Evolutionary conservation across 2,329 filamentous ascomycete species (phyloP).

Genomic region (Fusarium neocosmosporiellum): DNA sequence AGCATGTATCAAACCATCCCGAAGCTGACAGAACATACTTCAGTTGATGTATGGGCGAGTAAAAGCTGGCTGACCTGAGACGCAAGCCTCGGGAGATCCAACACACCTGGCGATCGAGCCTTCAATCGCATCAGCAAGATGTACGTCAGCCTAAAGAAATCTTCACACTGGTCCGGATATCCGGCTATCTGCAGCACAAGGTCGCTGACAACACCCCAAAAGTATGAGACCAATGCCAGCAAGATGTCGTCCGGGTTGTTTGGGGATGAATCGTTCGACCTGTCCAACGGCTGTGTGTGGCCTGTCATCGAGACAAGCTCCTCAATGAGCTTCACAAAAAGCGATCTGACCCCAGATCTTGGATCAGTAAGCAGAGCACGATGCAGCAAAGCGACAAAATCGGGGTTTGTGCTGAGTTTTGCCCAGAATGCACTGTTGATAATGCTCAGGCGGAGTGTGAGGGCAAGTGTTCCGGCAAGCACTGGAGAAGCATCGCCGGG

Average conservation of each 20-base stretch:
- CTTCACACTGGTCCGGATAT: conserved; percentile 53
- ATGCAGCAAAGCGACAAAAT: conserved; percentile 38
- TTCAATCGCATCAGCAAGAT: conserved; percentile 53
- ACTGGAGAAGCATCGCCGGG: conserved; percentile 41
- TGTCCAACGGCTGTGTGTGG: not conserved
- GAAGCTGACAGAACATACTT: conserved; percentile 45
- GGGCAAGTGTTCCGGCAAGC: conserved; percentile 42
- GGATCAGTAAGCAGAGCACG: conserved; percentile 44
- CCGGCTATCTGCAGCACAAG: conserved; percentile 48
- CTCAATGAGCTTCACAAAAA: conserved; percentile 50
- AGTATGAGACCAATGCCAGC: conserved; percentile 36
- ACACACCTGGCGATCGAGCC: conserved; percentile 40
- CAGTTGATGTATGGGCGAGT: conserved; percentile 53
- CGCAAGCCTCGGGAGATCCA: conserved; percentile 46
- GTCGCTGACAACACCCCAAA: conserved; percentile 48
- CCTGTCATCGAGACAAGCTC: conserved; percentile 31
- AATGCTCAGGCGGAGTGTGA: conserved; percentile 46
- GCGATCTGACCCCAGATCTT: conserved; percentile 43
- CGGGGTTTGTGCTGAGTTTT: conserved; percentile 33
- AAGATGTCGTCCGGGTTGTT: not conserved
- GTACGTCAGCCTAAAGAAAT: conserved; percentile 57
- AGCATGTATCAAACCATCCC: not conserved
- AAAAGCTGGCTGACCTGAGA: conserved; percentile 48
- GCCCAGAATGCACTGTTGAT: conserved; percentile 45
- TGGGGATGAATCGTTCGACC: not conserved